phyloP scores from a whole-genome alignment of 2,329 filamentous ascomycete species.

The Coniella lustricola region DNA sequence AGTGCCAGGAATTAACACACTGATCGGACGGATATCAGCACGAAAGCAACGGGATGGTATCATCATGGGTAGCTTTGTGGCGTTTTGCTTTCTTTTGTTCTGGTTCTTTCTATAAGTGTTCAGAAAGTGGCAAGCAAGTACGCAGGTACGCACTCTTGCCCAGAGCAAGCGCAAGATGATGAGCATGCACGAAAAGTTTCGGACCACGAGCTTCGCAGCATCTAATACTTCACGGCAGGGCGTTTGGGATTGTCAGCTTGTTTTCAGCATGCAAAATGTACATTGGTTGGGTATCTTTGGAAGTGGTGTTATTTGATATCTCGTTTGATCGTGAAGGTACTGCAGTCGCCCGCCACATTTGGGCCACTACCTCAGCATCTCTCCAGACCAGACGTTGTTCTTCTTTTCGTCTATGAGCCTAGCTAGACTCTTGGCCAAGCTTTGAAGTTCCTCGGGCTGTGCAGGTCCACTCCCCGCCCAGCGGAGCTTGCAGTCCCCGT shows the following conservation, averaged over 20 bases:
- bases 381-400: slow-evolving; percentile 22
- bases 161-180: not conserved
- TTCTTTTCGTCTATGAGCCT: slow-evolving; percentile 55
- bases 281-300: slow-evolving; percentile 14
- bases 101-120: slow-evolving; percentile 60
- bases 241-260: slow-evolving; percentile 5
- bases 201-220: slow-evolving; percentile 3
- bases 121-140: not conserved
- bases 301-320: slow-evolving; percentile 6
- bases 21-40: slow-evolving; percentile 87
- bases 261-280: slow-evolving; percentile 10
- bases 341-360: not conserved
- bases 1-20: slow-evolving; percentile 83
- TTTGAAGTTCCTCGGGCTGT: slow-evolving; percentile 57
- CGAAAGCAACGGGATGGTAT: slow-evolving; percentile 94
- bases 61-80: slow-evolving; percentile 86
- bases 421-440: slow-evolving; percentile 57
- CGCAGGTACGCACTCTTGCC: not conserved
- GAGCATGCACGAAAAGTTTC: not conserved
- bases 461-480: slow-evolving; percentile 82
- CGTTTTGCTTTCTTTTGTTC: slow-evolving; percentile 82
- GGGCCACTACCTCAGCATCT: not conserved
- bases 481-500: slow-evolving; percentile 78
- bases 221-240: slow-evolving; percentile 9
- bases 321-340: not conserved